Conservation (phyloP, 73 alveolate species). For the Tetrahymena borealis region DNA sequence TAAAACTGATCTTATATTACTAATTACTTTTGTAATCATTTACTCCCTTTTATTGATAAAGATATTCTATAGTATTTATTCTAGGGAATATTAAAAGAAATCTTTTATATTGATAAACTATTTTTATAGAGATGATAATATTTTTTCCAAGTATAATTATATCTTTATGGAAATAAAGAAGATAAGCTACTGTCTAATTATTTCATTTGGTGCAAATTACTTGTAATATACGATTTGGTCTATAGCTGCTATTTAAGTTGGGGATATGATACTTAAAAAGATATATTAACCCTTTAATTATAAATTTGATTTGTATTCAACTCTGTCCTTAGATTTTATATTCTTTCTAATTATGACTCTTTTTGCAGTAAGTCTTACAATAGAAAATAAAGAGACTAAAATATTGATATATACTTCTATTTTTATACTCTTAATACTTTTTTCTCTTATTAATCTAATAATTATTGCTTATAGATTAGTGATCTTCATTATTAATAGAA, state of each 20-base stretch:
- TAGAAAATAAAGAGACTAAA: neutral
- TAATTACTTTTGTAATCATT: neutral
- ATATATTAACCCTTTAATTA: neutral
- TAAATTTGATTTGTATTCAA: neutral
- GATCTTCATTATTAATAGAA: no score
- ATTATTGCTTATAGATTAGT: neutral
- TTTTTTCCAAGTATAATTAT: neutral
- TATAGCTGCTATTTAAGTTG: neutral
- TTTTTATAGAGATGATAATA: neutral
- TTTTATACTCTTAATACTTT: neutral
- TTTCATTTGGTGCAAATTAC: neutral
- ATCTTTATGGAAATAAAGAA: neutral
- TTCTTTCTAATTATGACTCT: neutral
- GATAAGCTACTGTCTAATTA: neutral
- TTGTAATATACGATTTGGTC: neutral
- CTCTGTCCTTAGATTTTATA: neutral
- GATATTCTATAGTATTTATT: neutral
- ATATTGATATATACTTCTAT: neutral
- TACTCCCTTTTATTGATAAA: neutral
- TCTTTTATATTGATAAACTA: neutral
- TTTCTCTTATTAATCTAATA: neutral
- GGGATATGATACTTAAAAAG: neutral
- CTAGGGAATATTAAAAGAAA: neutral
- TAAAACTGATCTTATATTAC: neutral
- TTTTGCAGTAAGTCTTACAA: neutral